Conservation (phyloP, 2,329 filamentous ascomycete genomes). For the Ascocoryne sarcoides region DNA sequence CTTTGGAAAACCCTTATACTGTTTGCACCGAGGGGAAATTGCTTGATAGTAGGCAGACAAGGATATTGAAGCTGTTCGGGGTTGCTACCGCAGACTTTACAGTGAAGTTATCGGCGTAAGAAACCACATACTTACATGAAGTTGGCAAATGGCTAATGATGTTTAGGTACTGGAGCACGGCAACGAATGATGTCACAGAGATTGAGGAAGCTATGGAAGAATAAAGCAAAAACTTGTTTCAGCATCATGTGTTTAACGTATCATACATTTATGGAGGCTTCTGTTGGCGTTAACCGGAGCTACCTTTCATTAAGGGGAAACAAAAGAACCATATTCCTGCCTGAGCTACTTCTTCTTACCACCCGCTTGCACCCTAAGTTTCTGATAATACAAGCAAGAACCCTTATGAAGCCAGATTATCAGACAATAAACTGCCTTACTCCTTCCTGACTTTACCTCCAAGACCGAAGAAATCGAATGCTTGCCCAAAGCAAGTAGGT, state of each 20-base stretch:
- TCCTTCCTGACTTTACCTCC: slow-evolving; percentile 49
- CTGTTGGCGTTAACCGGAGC: slow-evolving; percentile 27
- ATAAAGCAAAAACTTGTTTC: slow-evolving; percentile 20
- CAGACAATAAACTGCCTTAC: slow-evolving; percentile 35
- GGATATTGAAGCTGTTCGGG: slow-evolving; percentile 87
- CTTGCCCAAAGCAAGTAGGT: slow-evolving; percentile 12
- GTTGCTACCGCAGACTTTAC: slow-evolving; percentile 86
- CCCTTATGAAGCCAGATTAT: slow-evolving; percentile 21
- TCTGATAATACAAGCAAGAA: slow-evolving; percentile 27
- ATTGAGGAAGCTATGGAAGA: slow-evolving; percentile 38
- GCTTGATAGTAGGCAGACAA: slow-evolving; percentile 85
- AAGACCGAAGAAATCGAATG: slow-evolving; percentile 13
- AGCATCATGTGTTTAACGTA: slow-evolving; percentile 22
- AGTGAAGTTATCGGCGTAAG: slow-evolving; percentile 67
- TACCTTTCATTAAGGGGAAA: slow-evolving; percentile 22
- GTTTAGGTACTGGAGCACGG: slow-evolving; percentile 52
- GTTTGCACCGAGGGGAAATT: slow-evolving; percentile 79
- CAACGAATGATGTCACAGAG: slow-evolving; percentile 51
- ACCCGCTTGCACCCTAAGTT: slow-evolving; percentile 10
- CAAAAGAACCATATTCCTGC: slow-evolving; percentile 24
- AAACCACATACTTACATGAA: not conserved
- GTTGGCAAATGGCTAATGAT: slow-evolving; percentile 11
- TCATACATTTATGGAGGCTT: slow-evolving; percentile 26
- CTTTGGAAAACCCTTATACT: slow-evolving; percentile 45
- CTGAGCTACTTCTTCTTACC: slow-evolving; percentile 24